A percentile compares a stretch with the other conserved stretches of the same genome.
Conservation (phyloP, 73 alveolate species). For the Tetrahymena elliotti region DNA sequence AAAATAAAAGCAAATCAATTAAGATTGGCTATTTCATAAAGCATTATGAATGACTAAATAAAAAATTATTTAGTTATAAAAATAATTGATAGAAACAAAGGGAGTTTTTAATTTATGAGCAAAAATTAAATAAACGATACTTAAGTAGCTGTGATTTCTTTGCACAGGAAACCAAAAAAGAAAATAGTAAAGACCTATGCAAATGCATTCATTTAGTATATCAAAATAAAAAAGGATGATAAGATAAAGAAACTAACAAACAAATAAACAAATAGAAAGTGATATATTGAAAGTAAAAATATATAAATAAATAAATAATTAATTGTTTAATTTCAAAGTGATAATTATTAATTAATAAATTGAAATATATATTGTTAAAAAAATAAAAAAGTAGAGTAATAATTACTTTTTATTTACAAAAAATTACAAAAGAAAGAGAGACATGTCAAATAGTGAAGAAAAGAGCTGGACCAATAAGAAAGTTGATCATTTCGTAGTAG, state of each 20-base stretch:
- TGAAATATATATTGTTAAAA: neutral
- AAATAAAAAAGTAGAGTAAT: neutral
- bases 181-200: neutral
- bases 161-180: neutral
- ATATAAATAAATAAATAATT: too few species aligned
- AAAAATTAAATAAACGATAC: neutral
- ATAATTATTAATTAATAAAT: neutral
- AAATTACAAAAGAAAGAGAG: neutral
- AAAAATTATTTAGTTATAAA: neutral
- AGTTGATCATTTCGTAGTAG: conserved; percentile 35
- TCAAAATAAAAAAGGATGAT: neutral
- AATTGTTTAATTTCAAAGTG: neutral
- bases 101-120: neutral
- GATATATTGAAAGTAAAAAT: neutral
- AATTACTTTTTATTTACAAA: neutral
- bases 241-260: too few species aligned
- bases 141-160: neutral
- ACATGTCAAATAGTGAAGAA: neutral
- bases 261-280: neutral
- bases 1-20: neutral
- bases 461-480: conserved; percentile 43
- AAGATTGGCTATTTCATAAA: neutral
- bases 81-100: neutral
- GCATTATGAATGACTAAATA: neutral
- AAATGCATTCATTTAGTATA: too few species aligned